Percentiles rank a stretch among this genome's conserved stretches.
These are phyloP conservation scores for Parascedosporium putredinis DNA, from an alignment of 2,329 filamentous ascomycete species.

Conservation along the genomic window DNA sequence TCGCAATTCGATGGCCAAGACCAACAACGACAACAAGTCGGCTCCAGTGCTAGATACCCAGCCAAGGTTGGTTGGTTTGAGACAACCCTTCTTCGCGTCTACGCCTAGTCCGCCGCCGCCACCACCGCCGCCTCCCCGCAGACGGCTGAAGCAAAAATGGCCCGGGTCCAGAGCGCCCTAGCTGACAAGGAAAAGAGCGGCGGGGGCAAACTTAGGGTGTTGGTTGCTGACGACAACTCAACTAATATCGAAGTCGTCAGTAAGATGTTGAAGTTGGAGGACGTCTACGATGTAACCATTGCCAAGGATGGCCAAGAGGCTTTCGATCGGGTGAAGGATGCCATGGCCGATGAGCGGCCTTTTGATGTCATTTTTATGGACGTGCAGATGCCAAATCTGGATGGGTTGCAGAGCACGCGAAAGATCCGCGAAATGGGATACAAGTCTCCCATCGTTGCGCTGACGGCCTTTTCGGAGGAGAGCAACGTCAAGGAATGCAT, in stretches of 20 bases:
- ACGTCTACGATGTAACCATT: constrained; percentile 78
- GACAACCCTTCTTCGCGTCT: constrained; percentile 67
- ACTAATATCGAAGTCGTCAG: constrained; percentile 50
- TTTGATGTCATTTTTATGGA: constrained; percentile 96
- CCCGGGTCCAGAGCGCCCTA: constrained; percentile 52
- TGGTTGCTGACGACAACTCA: constrained; percentile 67
- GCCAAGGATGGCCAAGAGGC: constrained; percentile 82
- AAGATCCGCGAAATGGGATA: constrained; percentile 82
- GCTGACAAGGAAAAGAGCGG: constrained; percentile 44
- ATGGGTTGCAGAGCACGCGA: constrained; percentile 76
- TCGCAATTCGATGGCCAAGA: constrained; percentile 19
- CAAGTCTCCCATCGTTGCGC: constrained; percentile 74
- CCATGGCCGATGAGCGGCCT: constrained; percentile 60
- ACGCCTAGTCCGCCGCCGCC: constrained; percentile 20
- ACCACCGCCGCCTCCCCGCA: constrained; percentile 10
- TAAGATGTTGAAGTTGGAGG: constrained; percentile 62
- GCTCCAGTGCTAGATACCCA: constrained; percentile 47
- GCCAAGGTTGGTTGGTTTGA: constrained; percentile 71
- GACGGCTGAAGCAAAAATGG: constrained; percentile 48
- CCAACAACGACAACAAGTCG: constrained; percentile 17
- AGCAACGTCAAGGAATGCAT: constrained; percentile 80
- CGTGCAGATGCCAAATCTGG: constrained; percentile 88
- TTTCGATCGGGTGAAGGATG: constrained; percentile 72
- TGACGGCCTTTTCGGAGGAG: constrained; percentile 86
- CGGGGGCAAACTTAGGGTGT: constrained; percentile 59